phyloP scores from a whole-genome alignment of 257 asterid genomes.

The Solanum pimpinellifolium region DNA sequence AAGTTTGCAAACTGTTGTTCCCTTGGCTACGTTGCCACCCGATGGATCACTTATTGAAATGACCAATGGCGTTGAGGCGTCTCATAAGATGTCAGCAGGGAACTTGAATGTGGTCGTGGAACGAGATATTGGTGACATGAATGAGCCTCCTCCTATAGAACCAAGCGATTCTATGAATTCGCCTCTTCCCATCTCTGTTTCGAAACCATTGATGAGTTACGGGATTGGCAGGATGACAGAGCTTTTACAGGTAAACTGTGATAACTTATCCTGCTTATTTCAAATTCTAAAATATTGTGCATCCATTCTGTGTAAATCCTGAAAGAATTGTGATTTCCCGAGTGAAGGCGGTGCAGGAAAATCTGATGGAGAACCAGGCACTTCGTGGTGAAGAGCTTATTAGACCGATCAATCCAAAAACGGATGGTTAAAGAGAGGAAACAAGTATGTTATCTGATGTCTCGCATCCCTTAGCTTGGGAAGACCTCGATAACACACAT shows the following conservation, averaged over 20 bases:
- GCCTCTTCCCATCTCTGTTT: conserved; percentile 7
- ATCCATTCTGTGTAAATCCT: background rate
- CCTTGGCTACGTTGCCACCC: conserved; percentile 51
- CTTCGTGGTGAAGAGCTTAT: background rate
- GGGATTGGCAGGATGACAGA: conserved; percentile 87
- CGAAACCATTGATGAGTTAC: conserved; percentile 30
- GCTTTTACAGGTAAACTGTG: conserved; percentile 56
- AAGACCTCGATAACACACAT: background rate
- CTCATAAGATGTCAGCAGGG: background rate
- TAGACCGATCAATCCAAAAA: conserved; percentile 5
- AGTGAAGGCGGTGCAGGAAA: conserved; percentile 75
- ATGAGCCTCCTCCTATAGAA: conserved; percentile 14
- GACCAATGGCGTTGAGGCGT: background rate
- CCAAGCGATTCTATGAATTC: background rate
- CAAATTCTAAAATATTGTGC: background rate
- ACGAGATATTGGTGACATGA: conserved; percentile 19
- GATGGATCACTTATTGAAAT: conserved; percentile 24
- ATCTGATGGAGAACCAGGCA: conserved; percentile 35
- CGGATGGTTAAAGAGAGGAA: conserved; percentile 4
- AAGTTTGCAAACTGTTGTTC: conserved; percentile 45
- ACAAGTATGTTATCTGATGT: background rate
- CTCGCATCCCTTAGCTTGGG: background rate
- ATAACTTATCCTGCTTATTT: background rate
- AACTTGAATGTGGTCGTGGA: conserved; percentile 8
- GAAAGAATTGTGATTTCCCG: background rate